Conservation (phyloP, 106 monocot genomes). For the Dioscorea alata region DNA sequence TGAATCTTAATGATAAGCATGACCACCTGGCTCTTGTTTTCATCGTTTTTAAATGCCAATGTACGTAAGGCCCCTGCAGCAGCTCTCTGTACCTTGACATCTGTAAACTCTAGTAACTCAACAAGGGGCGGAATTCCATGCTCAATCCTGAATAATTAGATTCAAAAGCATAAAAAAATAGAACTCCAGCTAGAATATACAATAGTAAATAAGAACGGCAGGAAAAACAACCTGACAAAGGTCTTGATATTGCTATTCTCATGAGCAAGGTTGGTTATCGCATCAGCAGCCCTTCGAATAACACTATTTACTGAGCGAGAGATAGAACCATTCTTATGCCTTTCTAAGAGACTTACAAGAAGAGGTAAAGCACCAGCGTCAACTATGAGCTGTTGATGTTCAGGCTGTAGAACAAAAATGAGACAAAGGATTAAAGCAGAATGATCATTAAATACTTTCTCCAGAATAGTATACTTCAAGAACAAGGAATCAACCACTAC, state of each 20-base stretch:
- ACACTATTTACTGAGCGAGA: conserved; percentile 67
- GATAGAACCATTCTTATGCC: conserved; percentile 41
- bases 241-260: conserved; percentile 96
- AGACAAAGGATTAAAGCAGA: conserved; percentile 8
- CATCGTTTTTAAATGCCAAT: conserved; percentile 98
- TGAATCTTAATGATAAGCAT: background rate
- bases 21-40: conserved; percentile 90
- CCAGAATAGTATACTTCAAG: too few species aligned
- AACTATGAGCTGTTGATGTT: conserved; percentile 95
- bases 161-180: conserved; percentile 1
- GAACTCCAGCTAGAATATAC: background rate
- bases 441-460: too few species aligned
- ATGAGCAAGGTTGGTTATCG: conserved; percentile 98
- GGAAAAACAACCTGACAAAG: conserved; percentile 60
- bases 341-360: conserved; percentile 78
- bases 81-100: conserved; percentile 94
- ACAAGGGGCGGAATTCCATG: conserved; percentile 97
- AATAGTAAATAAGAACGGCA: background rate
- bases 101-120: conserved; percentile 78
- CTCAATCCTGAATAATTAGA: conserved; percentile 58
- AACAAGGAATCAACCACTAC: too few species aligned
- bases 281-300: conserved; percentile 94
- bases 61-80: conserved; percentile 95
- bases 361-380: conserved; percentile 95
- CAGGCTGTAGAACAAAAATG: conserved; percentile 59